Base-by-base conservation (phyloP, 345 rosid genomes). In the Salix purpurea region DNA sequence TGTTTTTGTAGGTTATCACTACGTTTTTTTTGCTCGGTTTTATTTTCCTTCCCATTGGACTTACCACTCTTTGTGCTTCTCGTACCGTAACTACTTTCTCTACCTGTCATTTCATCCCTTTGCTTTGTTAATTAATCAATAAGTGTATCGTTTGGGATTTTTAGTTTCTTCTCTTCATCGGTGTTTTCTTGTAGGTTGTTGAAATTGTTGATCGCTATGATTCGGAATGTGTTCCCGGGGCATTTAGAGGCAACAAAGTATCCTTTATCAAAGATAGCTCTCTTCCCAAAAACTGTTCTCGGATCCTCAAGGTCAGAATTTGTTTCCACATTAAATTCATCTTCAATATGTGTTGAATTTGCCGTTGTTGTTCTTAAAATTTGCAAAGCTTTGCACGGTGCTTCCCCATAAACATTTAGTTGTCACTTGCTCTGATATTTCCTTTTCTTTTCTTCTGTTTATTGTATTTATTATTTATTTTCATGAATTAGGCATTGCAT, bases 141-240 rank as follows among this genome's bases (percentile, higher is more conserved):
- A 30, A 80, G 60, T 34, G 4, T 34, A 69, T 37, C 44, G 36
- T 64, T 73, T 62, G 13, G 30, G n/a, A 70, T 10, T n/a, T 62
- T 30, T 74, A 70, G 72, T 66, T 34, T 70, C 69, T 84, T 77
- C 52, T 69, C 77, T 13, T 32, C 4, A 13, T 32, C 5, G 39
- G 69, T 66, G 42, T 30, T 1, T 19, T 21, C 12, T 79, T 84
- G 67, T 83, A 92, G 97, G 94, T 91, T 80, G 82, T 90, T 74
- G 96, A 91, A 81, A 86, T 92, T 76, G 79, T 86, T 74, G 90
- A 88, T 16, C 89, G 89, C 32, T 92, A 92, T 77, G 97, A 92
- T 80, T 85, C 72, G 36, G 94, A 90, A 15, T 92, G 97, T 65
- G 80, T 90, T 34, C 97, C 91, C 77, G 88, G 87, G 79, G 84